Base-by-base conservation (phyloP, 108 stramenopile genomes). In the Cyclotella choctawhatcheeana region DNA sequence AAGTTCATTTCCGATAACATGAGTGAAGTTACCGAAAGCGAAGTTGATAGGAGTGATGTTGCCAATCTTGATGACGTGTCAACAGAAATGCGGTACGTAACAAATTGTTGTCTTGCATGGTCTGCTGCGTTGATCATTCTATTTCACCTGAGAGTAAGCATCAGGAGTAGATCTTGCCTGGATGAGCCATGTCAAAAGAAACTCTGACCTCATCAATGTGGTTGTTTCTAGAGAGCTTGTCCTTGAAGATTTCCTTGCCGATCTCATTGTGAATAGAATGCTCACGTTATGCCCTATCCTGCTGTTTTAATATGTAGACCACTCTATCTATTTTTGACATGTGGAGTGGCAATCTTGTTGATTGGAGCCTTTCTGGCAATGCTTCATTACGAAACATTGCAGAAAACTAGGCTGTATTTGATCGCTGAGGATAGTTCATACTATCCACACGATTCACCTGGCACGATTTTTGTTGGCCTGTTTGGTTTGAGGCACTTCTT, bases 21-120 rank as follows among this genome's bases (percentile, higher is more conserved):
- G n/a, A 82, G 82, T 35, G 80, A 81, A 74, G 73, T 81, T 22
- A 74, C 80, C 1, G 73, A 60, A 52, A 81, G 73, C 51, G 80
- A 81, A 51, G 59, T 74, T 16, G 73, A 81, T 32, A 71, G 47
- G 37, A 79, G 50, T 52, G 77, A 79, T 45, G 26, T 68, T 50
- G 58, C 67, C 27, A 45, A 31, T 18, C 73, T 55, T 32, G 74
- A 67, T 37, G 80, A 81, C 26, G 26, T 74, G 13, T 73, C 70
- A 26, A 56, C 68, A 66, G 60, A 67, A 10, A 64, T 60, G 34
- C 54, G 80, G 80, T 81, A 66, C 67, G 80, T 81, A 52, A 14
- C 34, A 25, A 21, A 44, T 44, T 33, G 58, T 30, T 33, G 51
- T 44, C 37, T 31, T 26, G 34, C 34, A 56, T 29, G 51, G 37